Percentiles rank a stretch among this genome's conserved stretches.
phyloP scores from a whole-genome alignment of 2,329 filamentous ascomycete species.

The Alternaria novae-zelandiae region DNA sequence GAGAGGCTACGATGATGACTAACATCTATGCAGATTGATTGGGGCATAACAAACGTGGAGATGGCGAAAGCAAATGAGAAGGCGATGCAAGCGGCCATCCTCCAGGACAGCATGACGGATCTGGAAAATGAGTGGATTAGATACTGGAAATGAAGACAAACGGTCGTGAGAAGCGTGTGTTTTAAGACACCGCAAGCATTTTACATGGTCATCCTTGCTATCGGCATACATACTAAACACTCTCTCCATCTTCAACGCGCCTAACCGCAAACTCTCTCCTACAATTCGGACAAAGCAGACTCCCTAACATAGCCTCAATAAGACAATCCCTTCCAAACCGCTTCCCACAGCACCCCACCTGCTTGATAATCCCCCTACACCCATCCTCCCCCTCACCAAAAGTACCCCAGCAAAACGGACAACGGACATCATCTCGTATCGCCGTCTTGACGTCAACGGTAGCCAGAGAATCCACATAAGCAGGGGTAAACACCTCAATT shows the following conservation, averaged over 20 bases:
- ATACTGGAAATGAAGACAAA: slow-evolving; percentile 7
- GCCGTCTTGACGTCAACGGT: background rate
- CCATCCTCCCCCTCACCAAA: background rate
- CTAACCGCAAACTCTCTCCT: background rate
- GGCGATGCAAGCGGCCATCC: slow-evolving; percentile 20
- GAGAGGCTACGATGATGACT: background rate
- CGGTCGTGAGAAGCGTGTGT: background rate
- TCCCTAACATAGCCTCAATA: background rate
- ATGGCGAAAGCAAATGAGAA: slow-evolving; percentile 19
- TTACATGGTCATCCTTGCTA: no score
- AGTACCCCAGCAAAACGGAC: background rate
- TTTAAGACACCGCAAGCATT: background rate
- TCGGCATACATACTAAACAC: background rate
- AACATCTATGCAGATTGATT: slow-evolving; percentile 12
- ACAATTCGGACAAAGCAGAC: background rate
- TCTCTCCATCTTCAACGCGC: background rate
- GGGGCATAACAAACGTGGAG: slow-evolving; percentile 7
- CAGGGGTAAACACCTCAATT: background rate
- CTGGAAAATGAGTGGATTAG: slow-evolving; percentile 22
- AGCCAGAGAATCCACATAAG: background rate
- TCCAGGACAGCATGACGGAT: slow-evolving; percentile 15
- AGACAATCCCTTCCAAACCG: background rate
- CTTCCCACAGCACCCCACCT: background rate
- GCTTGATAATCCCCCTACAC: background rate
- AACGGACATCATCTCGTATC: background rate